These are phyloP conservation scores for Aureobasidium pullulans DNA, from an alignment of 2,329 filamentous ascomycete species.

Conservation along the genomic window DNA sequence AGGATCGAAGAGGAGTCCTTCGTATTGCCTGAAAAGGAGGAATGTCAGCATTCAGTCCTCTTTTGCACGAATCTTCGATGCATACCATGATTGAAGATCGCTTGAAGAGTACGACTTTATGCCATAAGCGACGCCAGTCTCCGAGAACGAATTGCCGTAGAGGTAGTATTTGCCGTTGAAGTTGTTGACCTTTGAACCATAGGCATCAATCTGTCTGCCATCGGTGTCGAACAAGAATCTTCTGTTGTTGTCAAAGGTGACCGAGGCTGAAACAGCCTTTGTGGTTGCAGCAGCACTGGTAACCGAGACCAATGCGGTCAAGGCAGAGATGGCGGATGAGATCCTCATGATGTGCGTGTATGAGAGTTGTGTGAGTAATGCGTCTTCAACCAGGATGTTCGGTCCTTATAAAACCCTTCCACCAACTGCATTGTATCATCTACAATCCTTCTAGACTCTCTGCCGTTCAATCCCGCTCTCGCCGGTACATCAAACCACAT, in stretches of 20 bases:
- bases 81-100: constrained; percentile 19
- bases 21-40: constrained; percentile 15
- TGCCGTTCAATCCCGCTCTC: not conserved
- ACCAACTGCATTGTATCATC: not conserved
- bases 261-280: not conserved
- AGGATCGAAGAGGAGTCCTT: constrained; percentile 21
- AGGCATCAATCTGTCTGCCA: constrained; percentile 22
- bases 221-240: constrained; percentile 21
- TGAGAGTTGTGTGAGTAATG: not conserved
- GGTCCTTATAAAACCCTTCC: not conserved
- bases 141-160: constrained; percentile 23
- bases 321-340: not conserved
- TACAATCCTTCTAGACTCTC: not conserved
- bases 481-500: not conserved
- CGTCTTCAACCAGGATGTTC: not conserved
- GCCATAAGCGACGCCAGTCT: constrained; percentile 18
- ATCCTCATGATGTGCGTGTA: not conserved
- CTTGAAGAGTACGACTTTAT: constrained; percentile 22
- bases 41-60: no score
- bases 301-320: not conserved
- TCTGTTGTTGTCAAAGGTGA: constrained; percentile 20
- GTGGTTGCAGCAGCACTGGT: not conserved
- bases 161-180: constrained; percentile 22
- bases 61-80: no score
- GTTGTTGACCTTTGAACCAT: constrained; percentile 21